Conservation (phyloP, 192 early-diverging fungal genomes). For the Globomyces pollinis-pini region DNA sequence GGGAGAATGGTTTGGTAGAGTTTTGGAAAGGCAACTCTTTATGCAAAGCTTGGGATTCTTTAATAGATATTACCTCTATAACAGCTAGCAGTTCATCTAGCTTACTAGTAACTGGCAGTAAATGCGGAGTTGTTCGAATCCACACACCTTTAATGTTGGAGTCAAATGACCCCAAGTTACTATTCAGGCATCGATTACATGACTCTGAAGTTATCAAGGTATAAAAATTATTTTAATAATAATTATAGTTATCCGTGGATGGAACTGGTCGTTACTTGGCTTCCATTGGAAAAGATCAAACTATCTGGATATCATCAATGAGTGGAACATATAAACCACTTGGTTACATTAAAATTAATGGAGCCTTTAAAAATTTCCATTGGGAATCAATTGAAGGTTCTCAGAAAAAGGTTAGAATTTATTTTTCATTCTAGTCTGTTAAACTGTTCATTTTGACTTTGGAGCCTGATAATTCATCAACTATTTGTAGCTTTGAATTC, state of each 20-base stretch:
- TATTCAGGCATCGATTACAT: conserved; percentile 21
- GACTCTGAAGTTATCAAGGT: neutral
- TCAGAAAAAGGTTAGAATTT: neutral
- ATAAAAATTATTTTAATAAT: conserved; percentile 5
- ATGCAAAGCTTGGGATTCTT: neutral
- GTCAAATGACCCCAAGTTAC: conserved; percentile 12
- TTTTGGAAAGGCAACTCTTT: conserved; percentile 21
- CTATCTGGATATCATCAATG: conserved; percentile 21
- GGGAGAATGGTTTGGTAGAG: neutral
- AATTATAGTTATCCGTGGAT: conserved; percentile 32
- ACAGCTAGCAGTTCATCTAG: neutral
- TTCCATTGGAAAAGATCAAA: conserved; percentile 10
- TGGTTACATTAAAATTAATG: conserved; percentile 19
- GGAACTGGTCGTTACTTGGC: conserved; percentile 30
- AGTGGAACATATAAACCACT: conserved; percentile 15
- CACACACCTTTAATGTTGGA: conserved; percentile 15
- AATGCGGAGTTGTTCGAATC: conserved; percentile 26
- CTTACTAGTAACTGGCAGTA: conserved; percentile 28
- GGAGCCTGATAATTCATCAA: neutral
- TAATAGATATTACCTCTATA: neutral
- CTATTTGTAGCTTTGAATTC: neutral
- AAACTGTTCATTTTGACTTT: neutral
- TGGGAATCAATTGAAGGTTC: conserved; percentile 33
- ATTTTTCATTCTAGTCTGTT: neutral
- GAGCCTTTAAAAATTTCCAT: conserved; percentile 3